These are phyloP conservation scores for Centaurea solstitialis DNA, from an alignment of 129 eudicot species.

Conservation along the genomic window DNA sequence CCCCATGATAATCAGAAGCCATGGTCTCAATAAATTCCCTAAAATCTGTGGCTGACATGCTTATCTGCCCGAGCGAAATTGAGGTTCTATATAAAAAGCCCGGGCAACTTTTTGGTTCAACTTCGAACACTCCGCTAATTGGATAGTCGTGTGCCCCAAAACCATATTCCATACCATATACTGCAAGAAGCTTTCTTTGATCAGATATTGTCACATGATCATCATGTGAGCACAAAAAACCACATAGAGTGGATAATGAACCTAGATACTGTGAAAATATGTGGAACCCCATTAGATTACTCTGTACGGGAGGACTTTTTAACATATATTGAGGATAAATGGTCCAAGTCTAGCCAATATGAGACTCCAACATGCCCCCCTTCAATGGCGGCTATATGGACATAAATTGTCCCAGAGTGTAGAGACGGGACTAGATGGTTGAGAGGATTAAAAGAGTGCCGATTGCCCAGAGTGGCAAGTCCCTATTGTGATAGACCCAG, in stretches of 20 bases:
- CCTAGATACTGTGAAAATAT: neutral
- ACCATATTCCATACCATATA: slow-evolving; percentile 87
- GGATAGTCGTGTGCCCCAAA: slow-evolving; percentile 90
- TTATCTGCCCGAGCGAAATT: slow-evolving; percentile 53
- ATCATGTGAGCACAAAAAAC: neutral
- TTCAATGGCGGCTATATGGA: neutral
- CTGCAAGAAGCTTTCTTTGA: slow-evolving; percentile 37
- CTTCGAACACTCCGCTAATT: slow-evolving; percentile 86
- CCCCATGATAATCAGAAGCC: slow-evolving; percentile 85
- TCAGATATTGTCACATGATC: neutral
- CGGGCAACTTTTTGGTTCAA: slow-evolving; percentile 82
- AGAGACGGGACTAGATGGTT: neutral
- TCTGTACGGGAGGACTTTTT: too few species aligned
- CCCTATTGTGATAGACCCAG: neutral
- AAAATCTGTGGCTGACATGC: slow-evolving; percentile 60
- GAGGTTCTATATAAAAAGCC: slow-evolving; percentile 81
- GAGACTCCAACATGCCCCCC: neutral
- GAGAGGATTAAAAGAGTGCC: neutral
- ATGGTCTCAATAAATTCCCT: slow-evolving; percentile 57
- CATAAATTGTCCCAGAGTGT: neutral
- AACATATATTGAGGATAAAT: neutral
- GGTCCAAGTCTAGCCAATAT: neutral
- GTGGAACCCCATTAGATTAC: neutral
- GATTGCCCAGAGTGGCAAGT: neutral
- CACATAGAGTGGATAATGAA: neutral